Conservation (phyloP, 352 stramenopile species). For the Phytophthora pluvialis region DNA sequence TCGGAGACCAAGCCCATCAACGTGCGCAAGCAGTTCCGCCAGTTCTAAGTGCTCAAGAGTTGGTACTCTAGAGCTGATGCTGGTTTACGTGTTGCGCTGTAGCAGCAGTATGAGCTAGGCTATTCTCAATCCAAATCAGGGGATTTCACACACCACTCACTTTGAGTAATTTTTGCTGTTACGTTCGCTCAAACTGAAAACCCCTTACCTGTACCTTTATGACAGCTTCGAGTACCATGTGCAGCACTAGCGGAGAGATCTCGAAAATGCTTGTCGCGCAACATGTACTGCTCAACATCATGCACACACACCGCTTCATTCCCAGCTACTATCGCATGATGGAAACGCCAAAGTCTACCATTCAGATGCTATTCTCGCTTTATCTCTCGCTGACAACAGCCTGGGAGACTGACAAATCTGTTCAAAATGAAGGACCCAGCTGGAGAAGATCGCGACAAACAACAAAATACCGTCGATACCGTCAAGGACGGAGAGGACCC, state of each 20-base stretch:
- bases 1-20: conserved; percentile 97
- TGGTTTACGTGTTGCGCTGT: neutral
- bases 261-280: too few relatives aligned
- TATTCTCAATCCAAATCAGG: neutral
- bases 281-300: too few relatives aligned
- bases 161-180: too few relatives aligned
- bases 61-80: neutral
- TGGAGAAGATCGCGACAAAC: conserved; percentile 7
- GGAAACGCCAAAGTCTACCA: too few relatives aligned
- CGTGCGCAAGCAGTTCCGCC: conserved; percentile 99
- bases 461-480: neutral
- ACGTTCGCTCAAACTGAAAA: neutral
- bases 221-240: too few relatives aligned
- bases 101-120: neutral
- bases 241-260: too few relatives aligned
- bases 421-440: neutral
- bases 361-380: too few relatives aligned
- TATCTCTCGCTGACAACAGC: too few relatives aligned
- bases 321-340: too few relatives aligned
- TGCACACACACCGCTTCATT: too few relatives aligned
- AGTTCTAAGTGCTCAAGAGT: conserved; percentile 90
- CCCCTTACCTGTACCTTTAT: too few relatives aligned
- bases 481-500: conserved; percentile 2
- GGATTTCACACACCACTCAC: neutral
- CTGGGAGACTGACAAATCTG: neutral